Conservation (phyloP, 129 eudicot genomes). For the Lactuca saligna region DNA sequence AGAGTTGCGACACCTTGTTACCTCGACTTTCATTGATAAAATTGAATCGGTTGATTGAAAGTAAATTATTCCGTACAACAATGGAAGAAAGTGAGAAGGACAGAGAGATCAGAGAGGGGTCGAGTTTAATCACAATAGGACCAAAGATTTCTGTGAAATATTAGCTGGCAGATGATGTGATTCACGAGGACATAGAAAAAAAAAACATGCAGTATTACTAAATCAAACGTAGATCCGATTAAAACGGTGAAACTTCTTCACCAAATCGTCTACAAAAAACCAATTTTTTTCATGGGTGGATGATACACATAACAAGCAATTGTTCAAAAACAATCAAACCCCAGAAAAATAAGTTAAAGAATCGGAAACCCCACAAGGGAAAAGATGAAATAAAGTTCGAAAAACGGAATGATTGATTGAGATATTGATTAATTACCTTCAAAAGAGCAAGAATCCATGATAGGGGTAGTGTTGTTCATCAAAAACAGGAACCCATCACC, state of each 20-base stretch:
- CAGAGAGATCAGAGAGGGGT: background rate
- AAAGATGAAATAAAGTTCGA: constrained; percentile 15
- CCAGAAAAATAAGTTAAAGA: constrained; percentile 9
- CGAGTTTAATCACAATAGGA: constrained; percentile 4
- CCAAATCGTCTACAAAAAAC: background rate
- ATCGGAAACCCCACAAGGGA: constrained; percentile 15
- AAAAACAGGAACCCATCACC: constrained; percentile 32
- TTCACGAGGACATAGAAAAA: constrained; percentile 36
- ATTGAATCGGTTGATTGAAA: constrained; percentile 29
- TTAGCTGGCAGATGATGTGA: constrained; percentile 33
- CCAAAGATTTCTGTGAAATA: constrained; percentile 26
- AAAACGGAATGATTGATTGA: constrained; percentile 14
- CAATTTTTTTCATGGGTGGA: background rate
- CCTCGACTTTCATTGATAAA: constrained; percentile 13
- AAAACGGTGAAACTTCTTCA: constrained; percentile 11
- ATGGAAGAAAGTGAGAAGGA: constrained; percentile 15
- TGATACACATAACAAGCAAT: background rate
- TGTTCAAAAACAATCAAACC: constrained; percentile 15
- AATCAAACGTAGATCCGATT: constrained; percentile 34
- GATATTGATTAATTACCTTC: constrained; percentile 29
- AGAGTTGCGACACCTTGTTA: constrained; percentile 8
- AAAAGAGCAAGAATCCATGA: constrained; percentile 43
- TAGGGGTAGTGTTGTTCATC: constrained; percentile 20
- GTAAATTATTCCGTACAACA: constrained; percentile 16
- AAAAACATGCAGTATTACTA: constrained; percentile 21